Evolutionary conservation across 345 rosid genomes (phyloP).

Genomic region (Salix caprea): DNA sequence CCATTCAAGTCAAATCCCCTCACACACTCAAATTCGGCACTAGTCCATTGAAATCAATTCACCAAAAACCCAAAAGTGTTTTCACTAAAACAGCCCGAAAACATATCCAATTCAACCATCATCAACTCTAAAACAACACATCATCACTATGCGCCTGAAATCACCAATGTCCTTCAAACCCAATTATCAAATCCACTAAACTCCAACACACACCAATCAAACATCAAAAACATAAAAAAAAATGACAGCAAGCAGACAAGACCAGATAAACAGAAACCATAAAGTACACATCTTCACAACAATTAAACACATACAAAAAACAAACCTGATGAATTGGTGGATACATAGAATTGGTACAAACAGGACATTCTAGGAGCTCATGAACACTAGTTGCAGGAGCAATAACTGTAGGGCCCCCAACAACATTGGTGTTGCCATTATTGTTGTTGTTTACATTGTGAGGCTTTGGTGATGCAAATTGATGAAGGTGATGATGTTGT

Average conservation of each 20-base stretch:
- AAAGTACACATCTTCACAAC: not conserved
- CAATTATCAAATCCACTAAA: conserved; percentile 11
- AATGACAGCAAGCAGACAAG: not conserved
- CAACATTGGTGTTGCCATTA: conserved; percentile 26
- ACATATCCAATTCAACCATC: not conserved
- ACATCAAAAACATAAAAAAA: not conserved
- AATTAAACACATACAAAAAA: not conserved
- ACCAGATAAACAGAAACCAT: not conserved
- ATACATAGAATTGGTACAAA: conserved; percentile 51
- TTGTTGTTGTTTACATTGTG: conserved; percentile 29
- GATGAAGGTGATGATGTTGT: conserved; percentile 41
- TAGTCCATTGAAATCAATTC: not conserved
- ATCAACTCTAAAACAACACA: not conserved
- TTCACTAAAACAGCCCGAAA: not conserved
- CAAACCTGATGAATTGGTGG: conserved; percentile 70
- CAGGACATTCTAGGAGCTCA: conserved; percentile 71
- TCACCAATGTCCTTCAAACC: conserved; percentile 4
- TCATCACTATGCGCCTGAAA: not conserved
- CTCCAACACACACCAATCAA: conserved; percentile 7
- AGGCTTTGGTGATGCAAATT: conserved; percentile 62
- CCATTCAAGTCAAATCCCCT: not conserved
- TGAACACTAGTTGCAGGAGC: conserved; percentile 46
- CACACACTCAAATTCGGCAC: not conserved
- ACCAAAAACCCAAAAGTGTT: not conserved
- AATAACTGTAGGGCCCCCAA: conserved; percentile 52